Evolutionary conservation across 2,329 filamentous ascomycete species (phyloP), one percentile per base, ranked within the genome.

Genomic region (Ustulina deusta): DNA sequence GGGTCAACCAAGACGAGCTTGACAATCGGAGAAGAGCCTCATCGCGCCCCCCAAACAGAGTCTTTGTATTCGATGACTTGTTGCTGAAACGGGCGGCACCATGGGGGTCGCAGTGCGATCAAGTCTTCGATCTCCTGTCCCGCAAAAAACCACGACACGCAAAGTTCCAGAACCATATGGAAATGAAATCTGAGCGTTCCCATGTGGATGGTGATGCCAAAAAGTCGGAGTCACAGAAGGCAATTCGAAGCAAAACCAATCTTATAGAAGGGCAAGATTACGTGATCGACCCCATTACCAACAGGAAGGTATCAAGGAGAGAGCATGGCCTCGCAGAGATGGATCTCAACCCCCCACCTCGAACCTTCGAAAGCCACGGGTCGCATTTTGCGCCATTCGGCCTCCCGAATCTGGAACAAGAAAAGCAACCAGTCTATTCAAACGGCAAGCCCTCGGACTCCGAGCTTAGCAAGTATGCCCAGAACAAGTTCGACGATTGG

Each of bases 201-300:
- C 17, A 10, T 38, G 13, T 7, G 34, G 46, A 61, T 9, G 5
- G 17, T 25, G n/a, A 34, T 34, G n/a, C 22, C 57, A 42, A 46
- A 61, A 38, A 15, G 9, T 4, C 63, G 40, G 29, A 55, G 11
- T 20, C 61, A 15, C 46, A 32, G 20, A 34, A 59, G 22, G 29
- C 69, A 29, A 29, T 27, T 10, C 46, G 27, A 10, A 64, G 38
- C 63, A 20, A 51, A 56, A 34, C 27, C 48, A 64, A 36, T 34
- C 60, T 62, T 17, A 60, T 68, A 25, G 56, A 29, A 27, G 70
- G 72, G 3, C 52, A 72, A 1, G 80, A 81, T 9, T 84, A 81
- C 55, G 75, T 81, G 22, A 88, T 89, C 49, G 87, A 89, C 64
- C 87, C 87, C 2, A 88, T 89, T 66, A 88, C 86, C 17, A 89